Evolutionary conservation across 768 basidiomycete species (phyloP).

Genomic region (Termitomyces sp.): DNA sequence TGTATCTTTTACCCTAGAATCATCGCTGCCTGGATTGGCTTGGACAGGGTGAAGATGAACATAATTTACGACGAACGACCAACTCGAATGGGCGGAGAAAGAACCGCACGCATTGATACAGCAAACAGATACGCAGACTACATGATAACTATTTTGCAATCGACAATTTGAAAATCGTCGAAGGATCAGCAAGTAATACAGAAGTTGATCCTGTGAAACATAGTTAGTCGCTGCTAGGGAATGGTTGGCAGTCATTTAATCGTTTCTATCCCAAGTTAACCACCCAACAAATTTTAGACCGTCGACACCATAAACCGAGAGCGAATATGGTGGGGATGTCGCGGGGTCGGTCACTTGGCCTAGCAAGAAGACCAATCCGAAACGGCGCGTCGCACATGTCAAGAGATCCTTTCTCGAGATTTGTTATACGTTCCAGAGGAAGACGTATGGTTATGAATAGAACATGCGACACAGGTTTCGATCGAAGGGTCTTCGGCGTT

Average conservation of each 20-base stretch:
- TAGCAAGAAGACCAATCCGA: background rate
- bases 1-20: too few species aligned
- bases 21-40: too few species aligned
- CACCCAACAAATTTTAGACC: background rate
- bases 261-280: background rate
- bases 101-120: constrained; percentile 28
- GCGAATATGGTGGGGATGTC: too few species aligned
- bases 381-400: background rate
- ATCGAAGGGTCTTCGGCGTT: background rate
- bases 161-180: background rate
- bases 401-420: background rate
- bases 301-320: background rate
- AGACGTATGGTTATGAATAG: background rate
- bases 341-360: too few species aligned
- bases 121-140: too few species aligned
- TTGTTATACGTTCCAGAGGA: background rate
- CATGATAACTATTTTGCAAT: background rate
- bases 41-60: constrained; percentile 31
- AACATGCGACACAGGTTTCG: constrained; percentile 17
- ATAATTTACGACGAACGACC: background rate
- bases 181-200: background rate
- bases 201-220: background rate
- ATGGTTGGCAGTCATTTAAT: background rate
- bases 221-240: background rate
- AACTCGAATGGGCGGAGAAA: constrained; percentile 1